phyloP scores from a whole-genome alignment of 176 grass and related monocot genomes.

The Musa troglodytarum region DNA sequence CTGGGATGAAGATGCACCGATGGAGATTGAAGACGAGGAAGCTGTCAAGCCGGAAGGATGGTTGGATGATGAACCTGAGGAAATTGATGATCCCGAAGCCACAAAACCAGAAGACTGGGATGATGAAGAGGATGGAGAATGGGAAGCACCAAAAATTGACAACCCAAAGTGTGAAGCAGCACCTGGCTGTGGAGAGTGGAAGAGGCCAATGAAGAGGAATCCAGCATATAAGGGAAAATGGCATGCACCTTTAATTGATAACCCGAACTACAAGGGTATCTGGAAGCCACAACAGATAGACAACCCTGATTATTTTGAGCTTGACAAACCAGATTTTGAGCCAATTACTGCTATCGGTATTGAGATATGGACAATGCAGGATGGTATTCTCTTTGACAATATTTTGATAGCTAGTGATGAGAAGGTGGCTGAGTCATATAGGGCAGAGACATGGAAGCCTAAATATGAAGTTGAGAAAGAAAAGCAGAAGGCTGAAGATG shows the following conservation, averaged over 20 bases:
- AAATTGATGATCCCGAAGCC: conserved; percentile 84
- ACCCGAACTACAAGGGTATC: conserved; percentile 91
- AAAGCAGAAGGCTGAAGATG: conserved; percentile 68
- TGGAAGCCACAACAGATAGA: conserved; percentile 95
- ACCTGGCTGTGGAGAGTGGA: conserved; percentile 97
- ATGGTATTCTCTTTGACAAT: conserved; percentile 89
- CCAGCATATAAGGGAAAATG: conserved; percentile 97
- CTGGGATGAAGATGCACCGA: conserved; percentile 95
- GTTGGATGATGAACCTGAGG: conserved; percentile 92
- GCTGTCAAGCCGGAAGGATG: conserved; percentile 91
- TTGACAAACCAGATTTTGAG: conserved; percentile 73
- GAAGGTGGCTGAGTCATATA: conserved; percentile 60
- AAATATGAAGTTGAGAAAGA: conserved; percentile 93
- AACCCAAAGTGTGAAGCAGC: conserved; percentile 96
- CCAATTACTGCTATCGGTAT: conserved; percentile 80
- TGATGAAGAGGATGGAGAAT: conserved; percentile 96
- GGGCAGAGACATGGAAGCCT: conserved; percentile 76
- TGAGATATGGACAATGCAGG: conserved; percentile 99
- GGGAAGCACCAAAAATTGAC: conserved; percentile 91
- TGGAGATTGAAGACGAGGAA: conserved; percentile 77
- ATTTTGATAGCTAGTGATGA: conserved; percentile 85
- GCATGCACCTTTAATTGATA: conserved; percentile 85
- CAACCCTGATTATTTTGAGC: conserved; percentile 93
- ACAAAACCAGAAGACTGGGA: conserved; percentile 93
- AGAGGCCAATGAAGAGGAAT: conserved; percentile 84